Evolutionary conservation across 352 stramenopile species (phyloP), one percentile per base, ranked within the genome.

Genomic region (Peronosclerospora sorghi): DNA sequence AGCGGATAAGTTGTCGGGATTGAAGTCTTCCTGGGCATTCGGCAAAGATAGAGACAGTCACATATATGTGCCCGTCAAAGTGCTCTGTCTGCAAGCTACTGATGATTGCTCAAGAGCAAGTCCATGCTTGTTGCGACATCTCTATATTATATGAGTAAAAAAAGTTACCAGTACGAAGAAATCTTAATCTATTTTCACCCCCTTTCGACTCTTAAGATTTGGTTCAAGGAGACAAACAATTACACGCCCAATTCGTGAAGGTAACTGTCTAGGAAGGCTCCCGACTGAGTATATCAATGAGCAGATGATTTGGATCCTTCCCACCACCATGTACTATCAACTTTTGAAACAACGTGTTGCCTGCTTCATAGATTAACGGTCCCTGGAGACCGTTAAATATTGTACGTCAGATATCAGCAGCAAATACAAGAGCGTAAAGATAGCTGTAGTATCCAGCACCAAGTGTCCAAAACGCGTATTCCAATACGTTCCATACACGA

Each of bases 401-500:
- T 8, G 62, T 43, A 26, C 83, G 60, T 84, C 86, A 96, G 32
- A 96, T 90, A 50, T 85, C 73, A 20, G 83, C 81, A 9, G 83
- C 84, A 51, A 95, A 95, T 42, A 95, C 81, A 17, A 79, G 81
- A 8, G 83, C 80, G 46, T 95, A 95, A 39, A 96, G 45, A 43
- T 96, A 96, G 48, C 80, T 88, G 61, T 96, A 96, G 51, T 96
- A 96, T 7, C 83, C 83, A 7, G 83, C 83, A 7, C 83, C 45
- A 96, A 76, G 46, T 96, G 85, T 12, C 79, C 80, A 45, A 96
- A 95, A 13, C 82, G 78, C 20, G 73, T 83, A 56, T 95, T 75
- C 78, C 79, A 93, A 39, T 59, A 86, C 13, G 74, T 90, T 32
- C 70, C 73, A 13, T 88, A 56, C 19, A 86, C 76, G 27, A 88